Evolutionary conservation across 2,329 filamentous ascomycete genomes (phyloP).

Genomic region (Keithomyces neogunnii): DNA sequence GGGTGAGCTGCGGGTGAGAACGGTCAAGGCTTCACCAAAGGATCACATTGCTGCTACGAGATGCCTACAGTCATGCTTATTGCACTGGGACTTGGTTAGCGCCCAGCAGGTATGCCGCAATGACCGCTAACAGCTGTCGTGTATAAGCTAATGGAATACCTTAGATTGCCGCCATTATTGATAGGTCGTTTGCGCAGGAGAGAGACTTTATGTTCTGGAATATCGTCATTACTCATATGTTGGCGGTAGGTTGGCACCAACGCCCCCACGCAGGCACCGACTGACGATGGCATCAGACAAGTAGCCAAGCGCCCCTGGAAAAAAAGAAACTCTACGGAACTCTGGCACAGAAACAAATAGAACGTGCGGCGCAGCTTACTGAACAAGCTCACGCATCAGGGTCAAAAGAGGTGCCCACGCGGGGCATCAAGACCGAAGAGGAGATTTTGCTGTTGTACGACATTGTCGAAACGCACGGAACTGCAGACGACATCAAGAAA

Average conservation of each 20-base stretch:
- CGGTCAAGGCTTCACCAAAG: constrained; percentile 45
- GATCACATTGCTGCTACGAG: constrained; percentile 31
- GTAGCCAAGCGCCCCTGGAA: constrained; percentile 35
- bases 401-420: constrained; percentile 12
- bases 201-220: constrained; percentile 45
- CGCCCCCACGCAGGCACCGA: background rate
- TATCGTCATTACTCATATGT: constrained; percentile 43
- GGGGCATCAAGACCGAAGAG: constrained; percentile 36
- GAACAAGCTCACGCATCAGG: constrained; percentile 24
- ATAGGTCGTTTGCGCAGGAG: constrained; percentile 41
- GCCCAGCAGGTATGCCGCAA: constrained; percentile 42
- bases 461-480: constrained; percentile 35
- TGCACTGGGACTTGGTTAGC: constrained; percentile 46
- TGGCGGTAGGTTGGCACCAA: constrained; percentile 33
- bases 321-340: constrained; percentile 45
- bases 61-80: constrained; percentile 44
- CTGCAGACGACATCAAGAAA: constrained; percentile 30
- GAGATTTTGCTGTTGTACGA: constrained; percentile 42
- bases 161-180: constrained; percentile 46
- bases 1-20: constrained; percentile 38
- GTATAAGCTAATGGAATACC: background rate
- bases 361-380: constrained; percentile 37
- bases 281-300: constrained; percentile 26
- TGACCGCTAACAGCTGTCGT: background rate
- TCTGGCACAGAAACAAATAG: constrained; percentile 41